Percentiles rank a stretch among this genome's conserved stretches.
Evolutionary conservation across 2,329 filamentous ascomycete genomes (phyloP).

Genomic region (Cercospora beticola): DNA sequence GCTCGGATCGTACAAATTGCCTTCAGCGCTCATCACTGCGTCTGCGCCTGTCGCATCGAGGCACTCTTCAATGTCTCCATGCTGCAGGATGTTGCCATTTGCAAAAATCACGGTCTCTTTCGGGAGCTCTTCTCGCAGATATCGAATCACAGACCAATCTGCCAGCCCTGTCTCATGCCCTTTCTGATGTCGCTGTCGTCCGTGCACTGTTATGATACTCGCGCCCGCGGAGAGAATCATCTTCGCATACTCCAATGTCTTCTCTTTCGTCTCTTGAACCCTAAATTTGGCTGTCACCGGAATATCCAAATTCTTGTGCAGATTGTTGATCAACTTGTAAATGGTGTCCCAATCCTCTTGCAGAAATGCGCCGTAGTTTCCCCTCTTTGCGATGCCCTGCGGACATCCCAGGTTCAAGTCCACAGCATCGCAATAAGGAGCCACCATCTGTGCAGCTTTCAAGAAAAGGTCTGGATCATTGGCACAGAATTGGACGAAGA

Average conservation of each 20-base stretch:
- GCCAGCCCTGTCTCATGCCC: constrained; percentile 91
- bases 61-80: constrained; percentile 74
- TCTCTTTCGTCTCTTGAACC: constrained; percentile 80
- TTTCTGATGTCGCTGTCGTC: constrained; percentile 85
- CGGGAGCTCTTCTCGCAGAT: constrained; percentile 78
- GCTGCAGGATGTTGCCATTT: constrained; percentile 88
- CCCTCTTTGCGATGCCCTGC: constrained; percentile 88
- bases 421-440: constrained; percentile 89
- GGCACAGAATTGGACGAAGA: constrained; percentile 96
- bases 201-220: constrained; percentile 91
- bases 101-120: constrained; percentile 90
- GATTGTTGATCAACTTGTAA: constrained; percentile 74
- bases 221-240: constrained; percentile 86
- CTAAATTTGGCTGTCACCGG: constrained; percentile 95
- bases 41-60: constrained; percentile 83
- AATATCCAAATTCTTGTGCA: constrained; percentile 74
- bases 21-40: constrained; percentile 93
- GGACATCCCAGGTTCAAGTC: constrained; percentile 95
- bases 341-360: constrained; percentile 90
- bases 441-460: constrained; percentile 72
- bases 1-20: constrained; percentile 85
- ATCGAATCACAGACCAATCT: constrained; percentile 84
- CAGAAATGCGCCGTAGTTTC: constrained; percentile 89
- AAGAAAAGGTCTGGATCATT: constrained; percentile 81
- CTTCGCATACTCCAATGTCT: constrained; percentile 82